Base-by-base conservation (phyloP, 2,329 filamentous ascomycete species). In the Aureobasidium lini region DNA sequence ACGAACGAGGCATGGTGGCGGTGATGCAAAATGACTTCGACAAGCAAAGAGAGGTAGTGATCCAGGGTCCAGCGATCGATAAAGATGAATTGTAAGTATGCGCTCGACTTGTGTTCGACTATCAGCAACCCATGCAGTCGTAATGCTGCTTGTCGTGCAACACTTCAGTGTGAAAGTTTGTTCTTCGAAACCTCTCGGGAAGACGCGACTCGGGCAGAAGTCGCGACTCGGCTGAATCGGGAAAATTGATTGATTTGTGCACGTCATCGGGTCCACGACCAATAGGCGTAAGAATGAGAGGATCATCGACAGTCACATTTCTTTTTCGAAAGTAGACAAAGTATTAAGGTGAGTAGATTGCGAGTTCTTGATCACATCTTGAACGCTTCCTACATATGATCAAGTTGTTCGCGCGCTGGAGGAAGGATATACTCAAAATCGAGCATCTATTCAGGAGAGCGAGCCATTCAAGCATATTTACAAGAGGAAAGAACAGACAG, bases 1-100 rank as follows among this genome's bases (percentile, higher is more conserved):
- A 49, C 23, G 54, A 44, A 16, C 52, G 52, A 46, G 52, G 40
- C 52, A 56, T 56, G 50, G 29, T 44, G 49, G 13, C 10, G 23
- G 37, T 28, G 37, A 40, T 28, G 52, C 40, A 34, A 36, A 11
- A 6, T 9, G 5, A 49, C 29, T 11, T 16, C 10, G 15, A 32
- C 5, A n/a, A 9, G 11, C 6, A 23, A 16, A n/a, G n/a, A 10
- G 10, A 11, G 15, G 18, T 7, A 36, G 10, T 8, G 13, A 18
- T 10, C 13, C 13, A 1, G 18, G 31, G 13, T 29, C 48, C 18
- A n/a, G 28, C 5, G 39, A 6, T 32, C n/a, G 39, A 15, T 32
- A 43, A 23, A 18, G 29, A 32, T 54, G 50, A n/a, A 39, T n/a
- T 2, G 9, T 11, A 15, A 3, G 23, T 50, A 7, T 23, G 32